Evolutionary conservation across 2,329 filamentous ascomycete species (phyloP).

Genomic region (Phoma sp.): DNA sequence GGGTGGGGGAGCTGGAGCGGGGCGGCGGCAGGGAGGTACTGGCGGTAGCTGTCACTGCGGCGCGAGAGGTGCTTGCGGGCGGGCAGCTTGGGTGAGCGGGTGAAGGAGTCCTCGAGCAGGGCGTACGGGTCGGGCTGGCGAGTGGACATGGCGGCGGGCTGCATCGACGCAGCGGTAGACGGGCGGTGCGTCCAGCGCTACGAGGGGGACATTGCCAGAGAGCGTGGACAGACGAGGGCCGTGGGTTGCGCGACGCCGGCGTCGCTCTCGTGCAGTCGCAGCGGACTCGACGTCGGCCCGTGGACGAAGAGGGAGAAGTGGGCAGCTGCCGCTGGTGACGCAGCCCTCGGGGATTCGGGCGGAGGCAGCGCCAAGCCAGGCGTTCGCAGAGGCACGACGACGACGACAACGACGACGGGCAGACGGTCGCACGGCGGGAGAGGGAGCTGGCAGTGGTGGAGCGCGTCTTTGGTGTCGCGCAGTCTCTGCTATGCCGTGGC

Average conservation of each 20-base stretch:
- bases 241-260: constrained; percentile 27
- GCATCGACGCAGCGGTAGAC: constrained; percentile 6
- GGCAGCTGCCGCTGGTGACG: constrained; percentile 27
- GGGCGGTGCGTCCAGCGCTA: constrained; percentile 14
- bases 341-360: constrained; percentile 14
- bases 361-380: constrained; percentile 25
- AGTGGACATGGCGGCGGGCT: constrained; percentile 27
- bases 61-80: constrained; percentile 37
- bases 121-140: constrained; percentile 35
- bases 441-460: constrained; percentile 4
- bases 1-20: constrained; percentile 28
- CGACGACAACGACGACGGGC: background rate
- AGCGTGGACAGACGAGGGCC: constrained; percentile 9
- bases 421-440: constrained; percentile 3
- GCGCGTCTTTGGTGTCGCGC: constrained; percentile 2
- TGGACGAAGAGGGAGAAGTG: background rate
- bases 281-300: constrained; percentile 3
- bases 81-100: constrained; percentile 33
- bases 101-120: constrained; percentile 43
- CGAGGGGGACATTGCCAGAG: constrained; percentile 26
- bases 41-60: constrained; percentile 35
- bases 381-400: constrained; percentile 17
- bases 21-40: constrained; percentile 27
- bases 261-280: constrained; percentile 13
- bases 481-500: constrained; percentile 16